Evolutionary conservation across 2,329 filamentous ascomycete genomes (phyloP), one percentile per base, ranked within the genome.

Genomic region (Tolypocladium paradoxum): DNA sequence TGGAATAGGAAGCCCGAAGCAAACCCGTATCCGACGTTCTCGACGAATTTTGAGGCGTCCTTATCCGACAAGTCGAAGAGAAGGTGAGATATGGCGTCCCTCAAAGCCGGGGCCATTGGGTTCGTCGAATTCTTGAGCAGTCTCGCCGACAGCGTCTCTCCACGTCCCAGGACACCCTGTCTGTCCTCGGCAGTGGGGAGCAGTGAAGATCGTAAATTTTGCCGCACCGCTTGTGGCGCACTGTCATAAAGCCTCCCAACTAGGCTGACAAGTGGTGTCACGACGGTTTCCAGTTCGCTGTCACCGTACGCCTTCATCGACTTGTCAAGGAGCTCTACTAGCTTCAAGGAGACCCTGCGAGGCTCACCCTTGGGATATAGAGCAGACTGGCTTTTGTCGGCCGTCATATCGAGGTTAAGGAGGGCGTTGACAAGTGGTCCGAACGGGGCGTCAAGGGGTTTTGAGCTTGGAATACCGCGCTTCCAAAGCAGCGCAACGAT

Each of bases 21-120:
- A 64, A 88, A 96, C 0, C 93, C 93, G 65, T 96, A 99, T 0
- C 93, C 93, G 14, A 99, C 88, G 60, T 96, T 96, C 50, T 88
- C 79, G 0, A 97, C 87, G 63, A 96, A 93, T 33, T 77, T 86
- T 18, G 78, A 79, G 0, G 91, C 81, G 61, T 96, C 84, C 61
- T 84, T 87, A 58, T 85, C 86, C 0, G 90, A 96, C 31, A 97
- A 76, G 58, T 95, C 87, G 65, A 95, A 99, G 56, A 96, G 79
- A 27, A 99, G 76, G 33, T 85, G 78, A 0, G 87, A 88, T 51
- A 95, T 85, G 20, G 82, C 81, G 48, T 87, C 83, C 20, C 90
- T 82, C 3, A 96, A 73, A 38, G 84, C 83, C 0, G 88, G 82
- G 0, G 87, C 79, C 45, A 82, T 69, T 0, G 90, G 80, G 16